Evolutionary conservation across 2,329 filamentous ascomycete genomes (phyloP), one percentile per base, ranked within the genome.

Genomic region (Scorias spongiosa): DNA sequence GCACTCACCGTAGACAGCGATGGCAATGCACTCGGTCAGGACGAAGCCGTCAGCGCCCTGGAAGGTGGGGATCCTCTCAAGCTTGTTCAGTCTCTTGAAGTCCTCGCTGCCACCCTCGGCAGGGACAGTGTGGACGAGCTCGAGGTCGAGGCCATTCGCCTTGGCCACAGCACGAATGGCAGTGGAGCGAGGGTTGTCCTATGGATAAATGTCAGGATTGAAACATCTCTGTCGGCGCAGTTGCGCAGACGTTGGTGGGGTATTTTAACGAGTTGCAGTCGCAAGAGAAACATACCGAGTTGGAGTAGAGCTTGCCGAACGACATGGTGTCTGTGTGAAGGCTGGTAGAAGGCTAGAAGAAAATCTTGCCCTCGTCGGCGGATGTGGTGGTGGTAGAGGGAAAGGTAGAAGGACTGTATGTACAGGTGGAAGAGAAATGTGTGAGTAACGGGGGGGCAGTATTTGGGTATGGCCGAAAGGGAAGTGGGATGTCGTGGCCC

Each of bases 231-330:
- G 32, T 36, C 9, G 32, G 12, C 15, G 32, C 32, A 9, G 12
- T 12, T 36, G 11, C 32, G 20, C 20, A 26, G 20, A 36, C 9
- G 11, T 36, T 36, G 32, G 32, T 36, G 32, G 39, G 36, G 15
- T n/a, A 37, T 18, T 37, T 12, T 44, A 14, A 32, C 20, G 12
- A 5, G 14, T 39, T 42, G 34, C 43, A 41, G 36, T 46, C 47
- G 39, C 40, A 15, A 36, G 3, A 15, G 9, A 14, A 38, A 45
- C 72, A 58, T 80, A 93, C 89, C 71, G 77, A 66, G 68, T 76
- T 78, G 66, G 82, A 84, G 79, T 91, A 96, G 63, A 98, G 79
- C 76, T 93, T 98, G 73, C 91, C 91, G 78, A 98, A 96, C 83
- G 56, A 51, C 57, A 60, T 62, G 46, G 39, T 56, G 51, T 45